These are phyloP conservation scores for Apophysomyces variabilis DNA, from an alignment of 371 early-diverging fungal species.

Conservation along the genomic window DNA sequence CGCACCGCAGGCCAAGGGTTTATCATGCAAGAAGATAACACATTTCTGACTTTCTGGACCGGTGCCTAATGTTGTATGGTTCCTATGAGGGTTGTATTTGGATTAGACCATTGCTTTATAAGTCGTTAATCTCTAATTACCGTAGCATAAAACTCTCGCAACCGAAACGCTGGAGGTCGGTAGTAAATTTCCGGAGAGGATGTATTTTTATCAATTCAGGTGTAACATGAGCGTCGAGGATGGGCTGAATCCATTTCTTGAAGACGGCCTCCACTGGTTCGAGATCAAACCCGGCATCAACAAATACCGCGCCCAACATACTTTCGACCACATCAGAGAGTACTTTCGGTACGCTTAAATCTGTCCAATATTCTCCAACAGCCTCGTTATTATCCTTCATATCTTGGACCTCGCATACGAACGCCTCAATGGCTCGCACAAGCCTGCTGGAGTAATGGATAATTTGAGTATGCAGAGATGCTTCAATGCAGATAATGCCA, in stretches of 20 bases:
- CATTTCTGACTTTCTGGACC: conserved; percentile 46
- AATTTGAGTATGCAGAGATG: conserved; percentile 69
- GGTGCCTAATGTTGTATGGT: conserved; percentile 35
- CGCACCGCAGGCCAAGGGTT: conserved; percentile 41
- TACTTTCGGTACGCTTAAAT: conserved; percentile 82
- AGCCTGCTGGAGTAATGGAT: conserved; percentile 66
- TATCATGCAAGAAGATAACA: conserved; percentile 56
- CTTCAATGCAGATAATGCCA: conserved; percentile 67
- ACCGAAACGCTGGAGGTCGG: conserved; percentile 47
- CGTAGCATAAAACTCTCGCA: conserved; percentile 54
- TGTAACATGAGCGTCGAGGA: conserved; percentile 57
- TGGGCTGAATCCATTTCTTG: conserved; percentile 54
- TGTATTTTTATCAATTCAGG: conserved; percentile 58
- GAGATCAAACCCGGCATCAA: conserved; percentile 80
- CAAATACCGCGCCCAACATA: conserved; percentile 86
- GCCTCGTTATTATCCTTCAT: conserved; percentile 43
- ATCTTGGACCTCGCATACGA: conserved; percentile 42
- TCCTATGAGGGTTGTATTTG: conserved; percentile 26
- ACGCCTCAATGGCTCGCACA: conserved; percentile 53
- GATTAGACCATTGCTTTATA: too few relatives aligned
- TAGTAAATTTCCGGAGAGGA: conserved; percentile 51
- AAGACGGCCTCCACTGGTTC: conserved; percentile 56
- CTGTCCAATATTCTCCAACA: conserved; percentile 72
- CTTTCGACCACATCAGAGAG: conserved; percentile 90
- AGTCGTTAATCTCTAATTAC: conserved; percentile 19